These are phyloP conservation scores for Aspergillus cejpii DNA, from an alignment of 2,329 filamentous ascomycete genomes.

Conservation along the genomic window DNA sequence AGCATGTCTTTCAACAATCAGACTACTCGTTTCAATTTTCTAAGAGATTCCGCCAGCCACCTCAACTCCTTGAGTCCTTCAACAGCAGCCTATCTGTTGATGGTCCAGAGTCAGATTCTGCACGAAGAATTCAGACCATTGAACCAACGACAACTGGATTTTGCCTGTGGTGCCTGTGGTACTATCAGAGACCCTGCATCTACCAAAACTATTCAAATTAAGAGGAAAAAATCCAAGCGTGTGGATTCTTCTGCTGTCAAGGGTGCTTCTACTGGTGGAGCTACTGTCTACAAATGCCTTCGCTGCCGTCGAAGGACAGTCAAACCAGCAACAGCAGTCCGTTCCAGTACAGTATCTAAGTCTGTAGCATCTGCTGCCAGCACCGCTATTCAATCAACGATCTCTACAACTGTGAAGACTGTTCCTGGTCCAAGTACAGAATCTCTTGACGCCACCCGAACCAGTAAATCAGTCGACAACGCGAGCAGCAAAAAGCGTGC, in stretches of 20 bases:
- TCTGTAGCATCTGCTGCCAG: conserved; percentile 7
- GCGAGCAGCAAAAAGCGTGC: conserved; percentile 51
- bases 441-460: conserved; percentile 5
- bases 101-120: conserved; percentile 33
- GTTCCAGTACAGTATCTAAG: conserved; percentile 9
- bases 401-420: conserved; percentile 9
- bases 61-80: conserved; percentile 32
- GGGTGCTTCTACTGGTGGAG: conserved; percentile 15
- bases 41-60: conserved; percentile 33
- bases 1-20: conserved; percentile 21
- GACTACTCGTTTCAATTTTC: conserved; percentile 29
- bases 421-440: conserved; percentile 7
- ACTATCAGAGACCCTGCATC: conserved; percentile 28
- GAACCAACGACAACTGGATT: conserved; percentile 27
- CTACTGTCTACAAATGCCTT: conserved; percentile 34
- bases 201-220: conserved; percentile 27
- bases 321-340: conserved; percentile 16
- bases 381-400: conserved; percentile 6
- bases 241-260: conserved; percentile 7
- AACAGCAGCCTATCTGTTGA: conserved; percentile 38
- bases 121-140: conserved; percentile 31
- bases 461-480: conserved; percentile 30
- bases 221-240: conserved; percentile 15
- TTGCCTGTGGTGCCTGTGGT: conserved; percentile 39
- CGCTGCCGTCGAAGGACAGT: conserved; percentile 33